A percentile compares a stretch with the other conserved stretches of the same genome.
Conservation (phyloP, 129 eudicot species). For the Ambrosia artemisiifolia region DNA sequence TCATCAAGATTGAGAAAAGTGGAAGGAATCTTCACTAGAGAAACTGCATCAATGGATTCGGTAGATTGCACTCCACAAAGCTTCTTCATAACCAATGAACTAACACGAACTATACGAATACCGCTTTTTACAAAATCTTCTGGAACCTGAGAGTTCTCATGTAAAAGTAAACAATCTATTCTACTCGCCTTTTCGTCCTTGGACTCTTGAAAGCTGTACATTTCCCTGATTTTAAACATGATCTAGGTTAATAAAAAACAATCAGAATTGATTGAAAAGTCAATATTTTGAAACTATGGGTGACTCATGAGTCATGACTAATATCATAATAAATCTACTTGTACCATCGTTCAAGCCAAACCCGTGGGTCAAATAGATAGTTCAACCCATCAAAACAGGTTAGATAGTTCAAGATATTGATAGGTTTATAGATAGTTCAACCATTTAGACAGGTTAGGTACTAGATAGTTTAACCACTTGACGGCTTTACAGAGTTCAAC, state of each 20-base stretch:
- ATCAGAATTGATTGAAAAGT: not conserved
- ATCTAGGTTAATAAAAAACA: not conserved
- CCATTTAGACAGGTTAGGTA: no score
- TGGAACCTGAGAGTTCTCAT: constrained; percentile 50
- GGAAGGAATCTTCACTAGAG: constrained; percentile 69
- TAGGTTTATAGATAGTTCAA: no score
- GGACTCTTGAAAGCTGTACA: constrained; percentile 47
- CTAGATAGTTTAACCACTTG: no score
- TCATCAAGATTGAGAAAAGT: constrained; percentile 44
- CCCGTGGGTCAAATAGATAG: not conserved
- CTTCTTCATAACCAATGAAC: constrained; percentile 67
- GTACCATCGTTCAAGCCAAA: not conserved
- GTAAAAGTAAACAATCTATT: constrained; percentile 75
- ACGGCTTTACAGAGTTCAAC: not conserved
- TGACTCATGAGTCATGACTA: not conserved
- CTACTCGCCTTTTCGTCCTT: constrained; percentile 26
- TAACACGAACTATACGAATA: constrained; percentile 47
- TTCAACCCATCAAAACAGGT: no score
- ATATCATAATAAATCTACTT: not conserved
- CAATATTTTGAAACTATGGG: not conserved
- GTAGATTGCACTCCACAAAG: constrained; percentile 79
- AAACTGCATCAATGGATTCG: constrained; percentile 69
- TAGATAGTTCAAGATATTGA: no score
- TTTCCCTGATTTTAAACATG: constrained; percentile 53
- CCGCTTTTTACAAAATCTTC: constrained; percentile 44